phyloP scores from a whole-genome alignment of 345 rosid species.

The Reutealis trisperma region DNA sequence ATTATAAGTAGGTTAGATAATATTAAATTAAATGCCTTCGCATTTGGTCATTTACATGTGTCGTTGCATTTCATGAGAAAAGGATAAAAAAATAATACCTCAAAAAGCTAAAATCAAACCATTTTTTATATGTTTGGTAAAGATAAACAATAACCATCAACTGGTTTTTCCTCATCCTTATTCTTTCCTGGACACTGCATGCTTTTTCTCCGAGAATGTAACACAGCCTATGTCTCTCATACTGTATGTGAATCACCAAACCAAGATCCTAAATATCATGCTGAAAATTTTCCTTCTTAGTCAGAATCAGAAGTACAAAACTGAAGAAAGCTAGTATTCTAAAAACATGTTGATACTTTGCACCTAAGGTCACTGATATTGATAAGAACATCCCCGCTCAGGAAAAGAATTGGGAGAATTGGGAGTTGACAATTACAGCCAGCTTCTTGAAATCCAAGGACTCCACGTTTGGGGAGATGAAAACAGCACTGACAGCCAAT shows the following conservation, averaged over 20 bases:
- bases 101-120: neutral
- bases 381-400: constrained; percentile 3
- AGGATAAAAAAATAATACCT: neutral
- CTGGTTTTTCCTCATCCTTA: neutral
- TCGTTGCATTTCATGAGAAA: no score
- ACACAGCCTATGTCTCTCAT: constrained; percentile 24
- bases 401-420: constrained; percentile 26
- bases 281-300: constrained; percentile 13
- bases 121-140: neutral
- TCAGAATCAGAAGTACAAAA: constrained; percentile 25
- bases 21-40: no score
- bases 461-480: constrained; percentile 37
- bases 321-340: constrained; percentile 17
- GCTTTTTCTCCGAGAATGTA: constrained; percentile 9
- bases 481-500: constrained; percentile 52
- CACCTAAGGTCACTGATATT: constrained; percentile 16
- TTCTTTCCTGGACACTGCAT: neutral
- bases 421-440: constrained; percentile 32
- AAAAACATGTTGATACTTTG: constrained; percentile 27
- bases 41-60: no score
- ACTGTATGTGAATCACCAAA: constrained; percentile 12
- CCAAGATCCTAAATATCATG: constrained; percentile 14
- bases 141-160: neutral
- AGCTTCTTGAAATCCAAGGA: constrained; percentile 42
- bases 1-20: no score